Evolutionary conservation across 1,284 basidiomycete genomes (phyloP), one percentile per base, ranked within the genome.

Genomic region (Anthracocystis panici-leucophaei): DNA sequence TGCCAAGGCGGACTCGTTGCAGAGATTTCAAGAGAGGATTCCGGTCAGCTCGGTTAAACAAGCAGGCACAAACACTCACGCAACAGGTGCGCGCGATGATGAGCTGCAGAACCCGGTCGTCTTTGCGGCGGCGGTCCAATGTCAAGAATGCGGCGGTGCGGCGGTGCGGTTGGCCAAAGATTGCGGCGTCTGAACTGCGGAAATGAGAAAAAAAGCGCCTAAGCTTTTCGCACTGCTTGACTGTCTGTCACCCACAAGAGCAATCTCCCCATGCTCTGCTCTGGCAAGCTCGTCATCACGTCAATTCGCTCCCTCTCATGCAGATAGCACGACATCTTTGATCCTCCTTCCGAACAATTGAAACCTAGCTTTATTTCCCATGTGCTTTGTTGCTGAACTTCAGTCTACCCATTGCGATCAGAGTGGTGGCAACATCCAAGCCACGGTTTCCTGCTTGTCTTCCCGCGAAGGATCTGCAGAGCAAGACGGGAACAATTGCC

Each of bases 251-350:
- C 33, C 18, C n/a, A n/a, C n/a, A n/a, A n/a, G n/a, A n/a, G n/a
- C n/a, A n/a, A n/a, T n/a, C n/a, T n/a, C n/a, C 54, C 54, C 20
- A 56, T 38, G 5, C 35, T 38, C 35, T 16, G 14, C 10, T 41
- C 10, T 41, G 38, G n/a, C 20, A 48, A 44, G 48, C 57, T 59
- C 57, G 57, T 59, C 49, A 59, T 59, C 49, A n/a, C 57, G 40
- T 51, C 35, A 50, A 27, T 16, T 38, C 35, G 5, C 35, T 5
- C 35, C 14, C 12, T 38, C 27, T 20, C 46, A 51, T 20, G 57
- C 57, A 59, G n/a, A 29, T 51, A 59, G 57, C 57, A 59, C 57
- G 57, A 58, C 57, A 59, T 59, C 10, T 31, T 31, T 40, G 31
- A 1, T 12, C 5, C 49, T 27, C 27, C 27, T 4, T 3, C 27